These are phyloP conservation scores for Fimicolochytrium jonesii DNA, from an alignment of 192 early-diverging fungal genomes.

Conservation along the genomic window DNA sequence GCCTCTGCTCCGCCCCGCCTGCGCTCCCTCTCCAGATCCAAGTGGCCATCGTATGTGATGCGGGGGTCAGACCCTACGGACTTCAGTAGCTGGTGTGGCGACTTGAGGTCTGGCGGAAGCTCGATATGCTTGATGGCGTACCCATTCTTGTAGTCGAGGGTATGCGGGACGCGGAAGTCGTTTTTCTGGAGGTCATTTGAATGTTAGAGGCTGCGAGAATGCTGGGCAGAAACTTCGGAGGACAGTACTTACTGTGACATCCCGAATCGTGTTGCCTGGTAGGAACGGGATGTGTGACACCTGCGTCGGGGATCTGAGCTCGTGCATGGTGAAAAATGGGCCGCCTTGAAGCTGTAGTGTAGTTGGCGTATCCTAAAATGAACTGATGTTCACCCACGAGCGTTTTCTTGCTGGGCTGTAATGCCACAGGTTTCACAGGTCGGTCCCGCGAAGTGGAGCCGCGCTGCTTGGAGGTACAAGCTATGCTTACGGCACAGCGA, in stretches of 20 bases:
- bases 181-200: conserved; percentile 40
- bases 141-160: conserved; percentile 54
- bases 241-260: conserved; percentile 38
- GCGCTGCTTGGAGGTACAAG: too few species aligned
- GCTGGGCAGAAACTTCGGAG: background rate
- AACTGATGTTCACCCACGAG: too few species aligned
- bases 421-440: too few species aligned
- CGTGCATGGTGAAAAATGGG: conserved; percentile 14
- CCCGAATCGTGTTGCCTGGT: conserved; percentile 51
- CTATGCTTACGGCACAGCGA: too few species aligned
- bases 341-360: too few species aligned
- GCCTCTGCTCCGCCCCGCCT: conserved; percentile 16
- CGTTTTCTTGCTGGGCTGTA: too few species aligned
- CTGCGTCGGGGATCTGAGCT: conserved; percentile 2
- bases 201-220: conserved; percentile 1
- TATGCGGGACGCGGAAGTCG: conserved; percentile 50
- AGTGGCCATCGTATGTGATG: conserved; percentile 36
- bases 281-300: conserved; percentile 46
- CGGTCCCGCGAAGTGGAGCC: too few species aligned
- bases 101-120: conserved; percentile 19
- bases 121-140: conserved; percentile 45
- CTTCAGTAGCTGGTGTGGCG: conserved; percentile 34
- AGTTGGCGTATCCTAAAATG: too few species aligned
- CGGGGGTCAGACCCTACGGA: conserved; percentile 33
- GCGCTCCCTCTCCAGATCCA: background rate